phyloP scores from a whole-genome alignment of 345 rosid species.

The Salix caprea region DNA sequence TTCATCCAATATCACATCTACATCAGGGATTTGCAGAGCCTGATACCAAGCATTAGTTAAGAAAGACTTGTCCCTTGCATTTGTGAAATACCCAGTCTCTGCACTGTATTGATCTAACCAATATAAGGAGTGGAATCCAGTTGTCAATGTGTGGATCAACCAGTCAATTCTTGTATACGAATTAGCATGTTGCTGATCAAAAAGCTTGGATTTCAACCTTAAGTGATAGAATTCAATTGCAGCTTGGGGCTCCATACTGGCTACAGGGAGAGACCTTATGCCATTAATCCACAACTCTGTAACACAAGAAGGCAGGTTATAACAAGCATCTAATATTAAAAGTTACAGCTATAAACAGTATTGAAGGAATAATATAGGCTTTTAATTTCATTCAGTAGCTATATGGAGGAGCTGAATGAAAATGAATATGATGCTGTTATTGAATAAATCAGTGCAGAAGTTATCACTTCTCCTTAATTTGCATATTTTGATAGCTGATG shows the following conservation, averaged over 20 bases:
- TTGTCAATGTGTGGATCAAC: constrained; percentile 43
- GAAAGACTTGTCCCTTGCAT: constrained; percentile 33
- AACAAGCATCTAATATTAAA: not conserved
- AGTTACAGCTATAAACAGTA: not conserved
- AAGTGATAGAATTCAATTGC: constrained; percentile 52
- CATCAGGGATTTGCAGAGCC: constrained; percentile 39
- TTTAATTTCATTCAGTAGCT: not conserved
- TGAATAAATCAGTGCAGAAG: not conserved
- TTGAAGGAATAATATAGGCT: not conserved
- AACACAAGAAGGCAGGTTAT: constrained; percentile 11
- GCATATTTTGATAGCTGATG: not conserved
- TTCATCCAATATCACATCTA: constrained; percentile 40
- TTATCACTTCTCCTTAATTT: not conserved
- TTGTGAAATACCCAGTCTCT: constrained; percentile 42
- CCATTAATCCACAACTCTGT: constrained; percentile 42
- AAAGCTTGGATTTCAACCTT: constrained; percentile 38
- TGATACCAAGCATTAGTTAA: constrained; percentile 44
- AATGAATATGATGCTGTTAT: not conserved
- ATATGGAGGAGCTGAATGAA: not conserved
- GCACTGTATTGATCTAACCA: constrained; percentile 40
- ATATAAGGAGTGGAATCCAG: constrained; percentile 44
- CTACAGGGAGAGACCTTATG: constrained; percentile 37
- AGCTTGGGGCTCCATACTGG: constrained; percentile 43
- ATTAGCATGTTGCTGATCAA: constrained; percentile 28
- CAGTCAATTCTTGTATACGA: constrained; percentile 44